Base-by-base conservation (phyloP, 768 basidiomycete genomes). In the Boletales sp. region DNA sequence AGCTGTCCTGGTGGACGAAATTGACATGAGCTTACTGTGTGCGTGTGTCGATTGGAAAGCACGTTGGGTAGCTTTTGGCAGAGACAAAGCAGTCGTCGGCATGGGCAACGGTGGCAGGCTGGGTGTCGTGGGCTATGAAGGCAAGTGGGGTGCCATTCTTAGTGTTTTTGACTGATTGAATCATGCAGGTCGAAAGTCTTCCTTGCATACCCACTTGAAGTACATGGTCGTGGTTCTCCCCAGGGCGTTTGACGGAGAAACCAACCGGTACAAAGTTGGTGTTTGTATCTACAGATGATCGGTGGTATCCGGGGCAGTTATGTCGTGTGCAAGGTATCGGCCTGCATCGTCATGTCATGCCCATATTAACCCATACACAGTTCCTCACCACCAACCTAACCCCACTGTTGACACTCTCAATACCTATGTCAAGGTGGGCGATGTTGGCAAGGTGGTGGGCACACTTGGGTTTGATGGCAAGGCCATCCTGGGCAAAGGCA, bases 311-410 rank as follows among this genome's bases (percentile, higher is more conserved):
- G 93, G 53, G 91, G 94, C 0, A 97, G 94, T 63, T 97, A 97
- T 69, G 94, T 98, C 31, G 93, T 98, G 44, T 83, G 97, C 58
- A 99, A 97, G 80, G 95, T 93, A 60, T 46, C 67, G 36, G 9
- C 8, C 8, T 15, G 40, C 24, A n/a, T 32, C 36, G 37, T 14
- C 39, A 27, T 32, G 18, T 41, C 7, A 2, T 24, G 12, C 11
- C 5, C 39, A 38, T 41, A 36, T 41, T 64, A 13, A 59, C 42
- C 44, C 36, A 8, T 2, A 2, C 1, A 15, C 51, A 97, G 94
- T 98, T 94, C 70, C 82, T 99, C 34, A 97, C 97, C 56, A 93
- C 95, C 0, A 97, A 98, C 63, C 78, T 94, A 2, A 97, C 97
- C 48, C 88, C 94, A 55, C 93, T 94, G 64, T 86, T 99, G 45